Evolutionary conservation across 768 basidiomycete species (phyloP).

Genomic region (Phallus indusiatus): DNA sequence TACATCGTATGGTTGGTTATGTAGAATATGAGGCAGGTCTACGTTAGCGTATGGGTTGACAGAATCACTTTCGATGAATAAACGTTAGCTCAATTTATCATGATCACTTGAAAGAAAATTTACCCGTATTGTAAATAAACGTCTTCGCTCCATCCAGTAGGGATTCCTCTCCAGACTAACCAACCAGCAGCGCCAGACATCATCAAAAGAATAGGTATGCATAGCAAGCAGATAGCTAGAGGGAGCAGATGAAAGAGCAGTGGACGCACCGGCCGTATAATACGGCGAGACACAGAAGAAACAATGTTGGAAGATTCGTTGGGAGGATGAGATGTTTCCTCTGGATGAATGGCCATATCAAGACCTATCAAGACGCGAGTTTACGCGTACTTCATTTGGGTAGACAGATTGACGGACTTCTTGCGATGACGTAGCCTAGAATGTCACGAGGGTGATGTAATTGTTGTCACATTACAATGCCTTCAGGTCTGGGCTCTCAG

Average conservation of each 20-base stretch:
- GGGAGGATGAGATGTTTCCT: neutral
- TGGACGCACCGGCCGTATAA: constrained; percentile 33
- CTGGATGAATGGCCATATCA: neutral
- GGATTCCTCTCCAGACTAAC: constrained; percentile 64
- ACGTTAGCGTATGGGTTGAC: constrained; percentile 52
- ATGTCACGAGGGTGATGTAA: too few relatives aligned
- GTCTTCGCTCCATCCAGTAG: constrained; percentile 60
- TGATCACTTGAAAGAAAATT: constrained; percentile 14
- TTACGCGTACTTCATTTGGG: too few relatives aligned
- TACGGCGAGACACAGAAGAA: constrained; percentile 12
- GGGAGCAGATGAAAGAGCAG: constrained; percentile 60
- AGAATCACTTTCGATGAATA: constrained; percentile 41
- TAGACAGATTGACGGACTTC: too few relatives aligned
- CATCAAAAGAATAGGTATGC: constrained; percentile 53
- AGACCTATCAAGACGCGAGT: too few relatives aligned
- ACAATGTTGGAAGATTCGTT: neutral
- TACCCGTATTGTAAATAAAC: constrained; percentile 78
- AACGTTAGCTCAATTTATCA: neutral
- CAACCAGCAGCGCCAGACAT: constrained; percentile 61
- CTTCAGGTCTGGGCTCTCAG: too few relatives aligned
- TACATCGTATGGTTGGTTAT: constrained; percentile 67
- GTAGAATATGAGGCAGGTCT: constrained; percentile 39
- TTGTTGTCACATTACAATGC: too few relatives aligned
- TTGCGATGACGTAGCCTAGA: too few relatives aligned
- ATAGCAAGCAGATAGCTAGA: constrained; percentile 44